Conservation (phyloP, 345 rosid species). For the Alliaria petiolata region DNA sequence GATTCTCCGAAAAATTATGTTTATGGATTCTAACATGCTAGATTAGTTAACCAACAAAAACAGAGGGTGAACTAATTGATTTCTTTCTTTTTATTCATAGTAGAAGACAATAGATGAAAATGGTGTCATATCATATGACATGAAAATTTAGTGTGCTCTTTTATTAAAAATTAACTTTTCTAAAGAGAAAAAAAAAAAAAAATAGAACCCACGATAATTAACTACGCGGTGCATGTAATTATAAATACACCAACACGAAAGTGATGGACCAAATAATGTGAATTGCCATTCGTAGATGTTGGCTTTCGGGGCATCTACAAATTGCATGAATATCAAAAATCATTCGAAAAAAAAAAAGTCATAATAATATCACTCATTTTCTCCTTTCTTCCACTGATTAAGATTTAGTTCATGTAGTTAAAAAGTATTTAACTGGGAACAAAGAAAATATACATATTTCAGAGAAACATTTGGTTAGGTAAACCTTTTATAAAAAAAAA, state of each 20-base stretch:
- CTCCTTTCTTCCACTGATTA: not conserved
- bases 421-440: not conserved
- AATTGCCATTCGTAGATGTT: not conserved
- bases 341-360: no score
- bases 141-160: not conserved
- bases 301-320: not conserved
- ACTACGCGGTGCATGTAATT: not conserved
- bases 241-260: not conserved
- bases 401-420: not conserved
- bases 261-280: constrained; percentile 3
- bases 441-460: no score
- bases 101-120: not conserved
- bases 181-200: not conserved
- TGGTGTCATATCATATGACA: constrained; percentile 7
- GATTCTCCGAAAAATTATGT: no score
- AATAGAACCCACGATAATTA: not conserved
- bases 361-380: not conserved
- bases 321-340: not conserved
- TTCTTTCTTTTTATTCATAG: not conserved
- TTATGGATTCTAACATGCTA: no score
- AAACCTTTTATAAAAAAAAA: no score
- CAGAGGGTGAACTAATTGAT: not conserved
- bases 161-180: not conserved
- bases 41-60: no score
- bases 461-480: no score